A percentile compares a stretch with the other conserved stretches of the same genome.
Conservation (phyloP, 2,329 filamentous ascomycete genomes). For the Bipolaris sorokiniana region DNA sequence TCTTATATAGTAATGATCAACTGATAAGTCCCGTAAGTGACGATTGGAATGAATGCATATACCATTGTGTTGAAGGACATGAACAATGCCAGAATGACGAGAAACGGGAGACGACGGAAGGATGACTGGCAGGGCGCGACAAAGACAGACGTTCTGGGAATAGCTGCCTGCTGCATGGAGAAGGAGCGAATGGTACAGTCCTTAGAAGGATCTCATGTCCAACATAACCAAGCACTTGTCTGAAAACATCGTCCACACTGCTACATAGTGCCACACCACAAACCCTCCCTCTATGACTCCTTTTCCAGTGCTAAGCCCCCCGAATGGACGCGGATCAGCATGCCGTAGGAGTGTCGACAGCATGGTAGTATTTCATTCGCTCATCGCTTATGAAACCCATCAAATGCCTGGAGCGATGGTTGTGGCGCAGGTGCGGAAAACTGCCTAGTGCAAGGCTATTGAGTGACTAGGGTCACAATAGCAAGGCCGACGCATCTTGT, state of each 20-base stretch:
- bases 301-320: background rate
- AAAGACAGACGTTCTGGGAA: background rate
- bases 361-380: background rate
- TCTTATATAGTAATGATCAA: background rate
- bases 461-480: constrained; percentile 3
- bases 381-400: background rate
- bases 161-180: background rate
- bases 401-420: background rate
- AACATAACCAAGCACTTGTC: background rate
- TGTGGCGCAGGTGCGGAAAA: background rate
- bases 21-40: background rate
- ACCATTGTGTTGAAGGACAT: background rate
- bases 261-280: background rate
- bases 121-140: background rate
- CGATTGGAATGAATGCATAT: background rate
- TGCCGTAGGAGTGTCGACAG: background rate
- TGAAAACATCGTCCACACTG: background rate
- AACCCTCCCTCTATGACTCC: background rate
- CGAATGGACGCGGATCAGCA: background rate
- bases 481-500: background rate
- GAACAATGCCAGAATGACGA: background rate
- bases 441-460: constrained; percentile 1
- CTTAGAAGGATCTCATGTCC: background rate
- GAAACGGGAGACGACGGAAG: background rate
- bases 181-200: background rate